A percentile compares a stretch with the other conserved stretches of the same genome.
These are phyloP conservation scores for Fusarium illudens DNA, from an alignment of 2,329 filamentous ascomycete genomes.

Conservation along the genomic window DNA sequence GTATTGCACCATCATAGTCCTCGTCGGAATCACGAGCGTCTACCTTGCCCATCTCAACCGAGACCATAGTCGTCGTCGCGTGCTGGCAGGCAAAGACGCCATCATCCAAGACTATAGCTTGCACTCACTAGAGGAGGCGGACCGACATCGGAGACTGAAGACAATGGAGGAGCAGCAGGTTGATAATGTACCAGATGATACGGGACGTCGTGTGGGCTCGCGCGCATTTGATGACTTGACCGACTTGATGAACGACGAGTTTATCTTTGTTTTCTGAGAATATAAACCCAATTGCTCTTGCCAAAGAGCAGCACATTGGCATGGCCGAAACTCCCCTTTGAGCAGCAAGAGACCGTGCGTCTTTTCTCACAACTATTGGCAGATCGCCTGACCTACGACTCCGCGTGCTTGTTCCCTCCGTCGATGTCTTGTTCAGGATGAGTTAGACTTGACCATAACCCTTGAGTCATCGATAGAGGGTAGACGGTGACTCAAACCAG, in stretches of 20 bases:
- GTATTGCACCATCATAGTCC: conserved; percentile 45
- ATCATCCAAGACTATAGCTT: conserved; percentile 33
- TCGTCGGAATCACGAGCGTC: conserved; percentile 49
- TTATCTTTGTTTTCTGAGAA: conserved; percentile 56
- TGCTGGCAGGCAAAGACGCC: conserved; percentile 32
- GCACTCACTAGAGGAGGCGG: conserved; percentile 13
- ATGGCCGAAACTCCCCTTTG: too few species aligned
- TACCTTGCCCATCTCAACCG: conserved; percentile 58
- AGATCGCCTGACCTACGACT: too few species aligned
- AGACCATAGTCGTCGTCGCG: conserved; percentile 49
- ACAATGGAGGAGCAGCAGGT: neutral
- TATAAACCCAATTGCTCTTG: neutral
- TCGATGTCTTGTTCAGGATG: too few species aligned
- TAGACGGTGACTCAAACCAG: too few species aligned
- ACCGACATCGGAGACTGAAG: conserved; percentile 10
- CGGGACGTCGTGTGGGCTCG: neutral
- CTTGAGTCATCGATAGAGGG: too few species aligned
- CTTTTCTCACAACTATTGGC: too few species aligned
- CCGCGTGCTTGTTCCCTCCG: too few species aligned
- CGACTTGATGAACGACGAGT: conserved; percentile 65
- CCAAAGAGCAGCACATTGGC: neutral
- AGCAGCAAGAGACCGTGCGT: too few species aligned
- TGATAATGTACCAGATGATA: neutral
- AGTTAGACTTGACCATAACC: too few species aligned
- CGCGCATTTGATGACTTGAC: conserved; percentile 54